A percentile compares a stretch with the other conserved stretches of the same genome.
phyloP scores from a whole-genome alignment of 2,329 filamentous ascomycete species.

The Acrodontium crateriforme region DNA sequence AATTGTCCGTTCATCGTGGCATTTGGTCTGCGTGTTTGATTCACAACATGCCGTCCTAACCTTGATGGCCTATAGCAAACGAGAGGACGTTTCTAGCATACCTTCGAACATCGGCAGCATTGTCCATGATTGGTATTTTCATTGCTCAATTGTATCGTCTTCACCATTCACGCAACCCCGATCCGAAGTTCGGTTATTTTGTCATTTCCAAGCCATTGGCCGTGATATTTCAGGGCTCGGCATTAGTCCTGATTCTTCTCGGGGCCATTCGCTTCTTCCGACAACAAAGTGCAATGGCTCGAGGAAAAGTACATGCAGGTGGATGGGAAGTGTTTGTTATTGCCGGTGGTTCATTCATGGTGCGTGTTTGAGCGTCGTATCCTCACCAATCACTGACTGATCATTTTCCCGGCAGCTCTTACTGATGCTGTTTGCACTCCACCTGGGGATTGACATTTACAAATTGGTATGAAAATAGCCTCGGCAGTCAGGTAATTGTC shows the following conservation, averaged over 20 bases:
- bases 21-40: no score
- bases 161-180: slow-evolving; percentile 33
- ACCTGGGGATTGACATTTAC: slow-evolving; percentile 9
- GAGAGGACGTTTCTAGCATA: slow-evolving; percentile 64
- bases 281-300: slow-evolving; percentile 44
- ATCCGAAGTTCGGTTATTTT: slow-evolving; percentile 43
- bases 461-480: slow-evolving; percentile 6
- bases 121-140: slow-evolving; percentile 52
- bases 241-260: slow-evolving; percentile 37
- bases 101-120: slow-evolving; percentile 53
- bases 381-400: slow-evolving; percentile 1
- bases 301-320: slow-evolving; percentile 43
- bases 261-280: slow-evolving; percentile 47
- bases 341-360: slow-evolving; percentile 32
- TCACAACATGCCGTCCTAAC: no score
- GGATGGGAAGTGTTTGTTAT: slow-evolving; percentile 45
- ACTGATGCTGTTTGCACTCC: slow-evolving; percentile 10
- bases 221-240: slow-evolving; percentile 34
- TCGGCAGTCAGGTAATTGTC: no score
- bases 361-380: slow-evolving; percentile 24
- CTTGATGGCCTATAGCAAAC: slow-evolving; percentile 48
- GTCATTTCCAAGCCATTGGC: slow-evolving; percentile 47
- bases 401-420: slow-evolving; percentile 5
- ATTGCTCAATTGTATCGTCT: slow-evolving; percentile 55
- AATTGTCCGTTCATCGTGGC: no score